Percentiles rank a stretch among this genome's conserved stretches.
Conservation (phyloP, 768 basidiomycete species). For the Tubosaeta sp. region DNA sequence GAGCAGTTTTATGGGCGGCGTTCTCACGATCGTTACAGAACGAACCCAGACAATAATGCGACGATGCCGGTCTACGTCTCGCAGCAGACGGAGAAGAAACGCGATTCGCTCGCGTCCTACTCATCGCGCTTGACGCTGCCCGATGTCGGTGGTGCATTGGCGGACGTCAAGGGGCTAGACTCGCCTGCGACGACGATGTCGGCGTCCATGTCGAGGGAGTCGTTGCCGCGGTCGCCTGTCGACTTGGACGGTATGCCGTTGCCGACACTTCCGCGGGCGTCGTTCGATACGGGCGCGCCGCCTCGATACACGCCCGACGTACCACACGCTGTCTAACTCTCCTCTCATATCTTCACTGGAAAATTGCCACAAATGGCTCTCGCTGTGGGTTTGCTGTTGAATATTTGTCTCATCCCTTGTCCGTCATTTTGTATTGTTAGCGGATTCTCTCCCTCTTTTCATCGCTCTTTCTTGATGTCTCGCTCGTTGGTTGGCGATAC, state of each 20-base stretch:
- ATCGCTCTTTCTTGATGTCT: neutral
- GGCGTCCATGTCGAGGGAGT: slow-evolving; percentile 25
- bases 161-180: slow-evolving; percentile 16
- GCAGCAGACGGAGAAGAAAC: slow-evolving; percentile 41
- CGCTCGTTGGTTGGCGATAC: neutral
- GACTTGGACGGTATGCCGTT: slow-evolving; percentile 12
- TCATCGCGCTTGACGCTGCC: slow-evolving; percentile 40
- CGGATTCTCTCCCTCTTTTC: neutral
- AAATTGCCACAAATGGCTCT: neutral
- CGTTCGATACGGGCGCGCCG: slow-evolving; percentile 9
- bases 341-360: neutral
- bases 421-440: neutral
- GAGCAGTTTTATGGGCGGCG: neutral
- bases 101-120: slow-evolving; percentile 47
- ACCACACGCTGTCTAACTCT: slow-evolving; percentile 14
- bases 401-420: neutral
- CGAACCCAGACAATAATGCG: slow-evolving; percentile 19
- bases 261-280: slow-evolving; percentile 18
- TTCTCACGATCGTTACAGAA: slow-evolving; percentile 13
- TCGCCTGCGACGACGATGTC: slow-evolving; percentile 20
- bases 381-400: neutral
- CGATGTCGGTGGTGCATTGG: slow-evolving; percentile 37
- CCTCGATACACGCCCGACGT: slow-evolving; percentile 23
- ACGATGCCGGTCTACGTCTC: slow-evolving; percentile 45
- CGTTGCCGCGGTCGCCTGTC: slow-evolving; percentile 22